phyloP scores from a whole-genome alignment of 2,329 filamentous ascomycete genomes.

The Trichophyton equinum region DNA sequence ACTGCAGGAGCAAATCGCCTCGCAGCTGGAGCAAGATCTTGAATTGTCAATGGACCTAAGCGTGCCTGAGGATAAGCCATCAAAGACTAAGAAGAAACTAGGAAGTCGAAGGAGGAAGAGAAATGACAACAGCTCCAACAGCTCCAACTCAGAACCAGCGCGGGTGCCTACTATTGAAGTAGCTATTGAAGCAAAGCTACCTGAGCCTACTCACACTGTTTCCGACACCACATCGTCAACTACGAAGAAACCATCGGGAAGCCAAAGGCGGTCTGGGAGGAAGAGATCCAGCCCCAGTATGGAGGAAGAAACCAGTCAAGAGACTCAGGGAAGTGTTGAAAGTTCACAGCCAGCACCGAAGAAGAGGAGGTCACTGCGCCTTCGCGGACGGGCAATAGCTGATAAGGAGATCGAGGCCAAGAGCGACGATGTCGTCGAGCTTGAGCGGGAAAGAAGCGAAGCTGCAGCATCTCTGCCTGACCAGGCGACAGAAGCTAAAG shows the following conservation, averaged over 20 bases:
- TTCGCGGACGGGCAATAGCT: conserved; percentile 17
- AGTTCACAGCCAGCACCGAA: conserved; percentile 6
- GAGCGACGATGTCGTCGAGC: not conserved
- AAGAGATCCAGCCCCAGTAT: not conserved
- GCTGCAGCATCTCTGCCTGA: not conserved
- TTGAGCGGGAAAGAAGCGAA: not conserved
- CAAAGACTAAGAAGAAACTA: conserved; percentile 4
- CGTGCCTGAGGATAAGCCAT: conserved; percentile 1
- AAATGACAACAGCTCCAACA: not conserved
- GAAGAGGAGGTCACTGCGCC: conserved; percentile 23
- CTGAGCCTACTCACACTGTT: not conserved
- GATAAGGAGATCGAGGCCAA: not conserved
- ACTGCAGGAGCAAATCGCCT: conserved; percentile 33
- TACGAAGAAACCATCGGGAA: not conserved
- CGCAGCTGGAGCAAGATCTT: conserved; percentile 35
- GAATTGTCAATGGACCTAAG: conserved; percentile 26
- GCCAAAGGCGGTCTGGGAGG: not conserved
- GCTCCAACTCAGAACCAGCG: not conserved
- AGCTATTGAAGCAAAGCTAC: not conserved
- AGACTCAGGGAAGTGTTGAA: not conserved
- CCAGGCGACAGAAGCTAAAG: not conserved
- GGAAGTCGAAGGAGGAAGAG: conserved; percentile 23
- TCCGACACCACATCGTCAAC: not conserved
- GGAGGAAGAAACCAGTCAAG: not conserved
- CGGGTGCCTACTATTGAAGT: not conserved